These are phyloP conservation scores for Cochlearia excelsa DNA, from an alignment of 345 rosid genomes.

Conservation along the genomic window DNA sequence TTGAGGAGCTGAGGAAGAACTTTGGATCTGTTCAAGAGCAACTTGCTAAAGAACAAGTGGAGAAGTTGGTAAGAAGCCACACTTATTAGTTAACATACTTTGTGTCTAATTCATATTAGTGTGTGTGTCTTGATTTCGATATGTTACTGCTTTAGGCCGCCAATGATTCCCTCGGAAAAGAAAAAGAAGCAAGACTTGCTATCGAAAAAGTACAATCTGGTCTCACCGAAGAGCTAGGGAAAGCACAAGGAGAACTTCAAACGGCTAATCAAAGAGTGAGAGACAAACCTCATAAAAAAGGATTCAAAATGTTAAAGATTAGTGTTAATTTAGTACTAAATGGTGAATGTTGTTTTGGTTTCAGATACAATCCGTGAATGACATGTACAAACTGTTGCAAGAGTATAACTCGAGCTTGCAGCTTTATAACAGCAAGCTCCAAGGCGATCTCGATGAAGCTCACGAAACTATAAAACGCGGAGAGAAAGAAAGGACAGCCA, in stretches of 20 bases:
- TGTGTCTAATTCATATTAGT: not conserved
- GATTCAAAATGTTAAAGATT: not conserved
- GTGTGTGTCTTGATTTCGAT: constrained; percentile 12
- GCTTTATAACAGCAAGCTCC: constrained; percentile 86
- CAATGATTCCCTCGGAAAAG: constrained; percentile 67
- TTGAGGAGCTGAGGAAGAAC: constrained; percentile 78
- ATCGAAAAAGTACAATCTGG: constrained; percentile 70
- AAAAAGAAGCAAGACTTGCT: constrained; percentile 67
- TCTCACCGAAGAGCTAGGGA: constrained; percentile 74
- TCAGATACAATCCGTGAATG: constrained; percentile 86
- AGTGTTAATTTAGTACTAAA: constrained; percentile 9
- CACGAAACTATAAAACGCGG: constrained; percentile 73
- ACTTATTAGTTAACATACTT: constrained; percentile 7
- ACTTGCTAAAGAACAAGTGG: constrained; percentile 78
- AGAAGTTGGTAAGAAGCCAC: constrained; percentile 60
- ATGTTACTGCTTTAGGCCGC: constrained; percentile 52
- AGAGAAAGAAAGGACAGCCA: constrained; percentile 78
- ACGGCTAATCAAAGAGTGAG: constrained; percentile 92
- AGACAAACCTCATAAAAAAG: not conserved
- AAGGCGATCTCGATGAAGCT: constrained; percentile 82
- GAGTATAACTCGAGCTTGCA: constrained; percentile 96
- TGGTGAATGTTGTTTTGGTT: not conserved
- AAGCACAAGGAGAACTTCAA: constrained; percentile 81
- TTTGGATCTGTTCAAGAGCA: constrained; percentile 70
- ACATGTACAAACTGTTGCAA: constrained; percentile 92